A percentile compares a stretch with the other conserved stretches of the same genome.
Evolutionary conservation across 768 basidiomycete genomes (phyloP).

Genomic region (Calocybe indica): DNA sequence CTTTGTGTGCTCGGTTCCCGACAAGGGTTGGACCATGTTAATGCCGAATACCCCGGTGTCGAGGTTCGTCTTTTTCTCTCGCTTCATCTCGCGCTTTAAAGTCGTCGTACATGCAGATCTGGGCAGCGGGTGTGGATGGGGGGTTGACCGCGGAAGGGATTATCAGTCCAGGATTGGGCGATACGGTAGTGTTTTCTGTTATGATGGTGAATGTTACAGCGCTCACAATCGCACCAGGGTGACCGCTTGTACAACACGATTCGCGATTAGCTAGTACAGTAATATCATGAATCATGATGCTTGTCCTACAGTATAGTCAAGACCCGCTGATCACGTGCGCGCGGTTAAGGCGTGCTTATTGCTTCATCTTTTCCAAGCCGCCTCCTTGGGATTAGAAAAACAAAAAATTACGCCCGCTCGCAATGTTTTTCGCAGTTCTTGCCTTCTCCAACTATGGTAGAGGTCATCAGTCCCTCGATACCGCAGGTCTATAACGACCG

Average conservation of each 20-base stretch:
- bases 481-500: constrained; percentile 32
- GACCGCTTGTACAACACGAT: constrained; percentile 81
- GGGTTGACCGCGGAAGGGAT: constrained; percentile 68
- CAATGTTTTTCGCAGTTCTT: background rate
- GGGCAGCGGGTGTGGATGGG: constrained; percentile 79
- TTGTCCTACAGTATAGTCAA: background rate
- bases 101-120: constrained; percentile 52
- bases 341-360: constrained; percentile 39
- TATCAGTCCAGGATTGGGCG: constrained; percentile 88
- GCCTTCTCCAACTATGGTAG: constrained; percentile 12
- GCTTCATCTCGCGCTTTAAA: background rate
- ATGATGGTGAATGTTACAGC: background rate
- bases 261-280: constrained; percentile 21
- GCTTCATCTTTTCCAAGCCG: constrained; percentile 16
- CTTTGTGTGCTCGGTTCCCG: constrained; percentile 77
- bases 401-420: constrained; percentile 12
- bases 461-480: constrained; percentile 16
- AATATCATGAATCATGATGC: background rate
- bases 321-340: constrained; percentile 5
- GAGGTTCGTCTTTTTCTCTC: constrained; percentile 46
- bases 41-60: constrained; percentile 64
- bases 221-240: constrained; percentile 45
- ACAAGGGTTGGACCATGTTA: constrained; percentile 65
- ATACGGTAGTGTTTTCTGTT: constrained; percentile 54
- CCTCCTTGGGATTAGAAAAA: constrained; percentile 3